Evolutionary conservation across 2,329 filamentous ascomycete genomes (phyloP), one percentile per base, ranked within the genome.

Genomic region (Didymella glomerata): DNA sequence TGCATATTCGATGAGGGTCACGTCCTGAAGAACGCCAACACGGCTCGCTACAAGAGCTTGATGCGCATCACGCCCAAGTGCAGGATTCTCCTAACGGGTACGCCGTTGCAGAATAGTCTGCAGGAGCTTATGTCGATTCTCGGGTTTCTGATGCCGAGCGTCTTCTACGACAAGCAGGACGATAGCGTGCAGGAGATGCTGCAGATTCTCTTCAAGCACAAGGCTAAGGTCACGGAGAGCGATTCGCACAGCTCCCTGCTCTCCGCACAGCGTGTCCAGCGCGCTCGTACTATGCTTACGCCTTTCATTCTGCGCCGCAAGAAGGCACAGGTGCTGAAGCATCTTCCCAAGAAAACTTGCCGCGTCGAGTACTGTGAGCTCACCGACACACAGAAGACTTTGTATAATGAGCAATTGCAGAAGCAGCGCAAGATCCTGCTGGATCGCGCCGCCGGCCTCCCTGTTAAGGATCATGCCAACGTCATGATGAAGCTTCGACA

Each of bases 1-100:
- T 88, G 85, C 67, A 89, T 99, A 11, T 99, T 93, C 70, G 95
- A 99, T 72, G 95, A 99, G 78, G 95, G 94, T 0, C 95, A 99
- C 77, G 88, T 92, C 71, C 81, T 99, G 75, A 96, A 97, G 79
- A 98, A 97, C 73, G 88, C 89, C 2, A 88, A 88, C 46, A 96
- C 93, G 0, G 87, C 91, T 52, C 84, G 92, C 6, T 97, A 97
- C 76, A 86, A 87, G 69, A 89, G 91, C 60, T 82, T 98, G 51
- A 88, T 91, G 70, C 85, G 86, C 34, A 93, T 99, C 53, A 85
- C 85, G 0, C 89, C 92, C 0, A 81, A 86, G n/a, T 97, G 95
- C 84, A 88, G 93, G 62, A 85, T 99, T 49, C 83, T 99, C 4
- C 85, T 99, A 25, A 92, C 89, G 27, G 95, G 95, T 41, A 99